A percentile compares a stretch with the other conserved stretches of the same genome.
Evolutionary conservation across 768 basidiomycete species (phyloP).

Genomic region (Kwoniella sp.): DNA sequence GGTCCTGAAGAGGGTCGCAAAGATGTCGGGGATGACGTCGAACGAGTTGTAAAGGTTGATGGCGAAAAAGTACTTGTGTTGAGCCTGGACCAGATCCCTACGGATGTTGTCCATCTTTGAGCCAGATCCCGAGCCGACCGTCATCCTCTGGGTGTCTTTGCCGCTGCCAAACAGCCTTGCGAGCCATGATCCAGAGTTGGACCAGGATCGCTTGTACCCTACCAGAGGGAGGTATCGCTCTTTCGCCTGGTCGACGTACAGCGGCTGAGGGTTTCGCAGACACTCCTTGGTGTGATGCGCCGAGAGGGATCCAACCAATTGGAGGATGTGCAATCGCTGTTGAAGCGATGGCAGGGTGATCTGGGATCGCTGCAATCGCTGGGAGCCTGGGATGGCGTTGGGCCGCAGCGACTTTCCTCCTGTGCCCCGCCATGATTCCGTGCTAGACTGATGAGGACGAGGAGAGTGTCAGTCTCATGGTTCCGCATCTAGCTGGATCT

Average conservation of each 20-base stretch:
- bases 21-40: constrained; percentile 95
- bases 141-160: constrained; percentile 26
- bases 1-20: constrained; percentile 90
- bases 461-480: background rate
- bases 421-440: constrained; percentile 34
- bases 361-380: constrained; percentile 35
- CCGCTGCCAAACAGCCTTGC: constrained; percentile 28
- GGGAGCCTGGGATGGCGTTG: constrained; percentile 31
- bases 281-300: constrained; percentile 92
- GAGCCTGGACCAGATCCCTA: constrained; percentile 50
- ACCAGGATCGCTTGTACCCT: constrained; percentile 62
- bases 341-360: constrained; percentile 65
- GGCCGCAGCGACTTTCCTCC: constrained; percentile 32
- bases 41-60: constrained; percentile 99
- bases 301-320: constrained; percentile 78
- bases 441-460: constrained; percentile 13
- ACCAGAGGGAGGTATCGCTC: constrained; percentile 81
- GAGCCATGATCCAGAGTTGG: constrained; percentile 33
- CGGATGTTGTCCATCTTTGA: constrained; percentile 31
- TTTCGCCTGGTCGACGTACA: constrained; percentile 76
- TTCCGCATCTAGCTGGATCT: background rate
- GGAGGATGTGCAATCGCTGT: constrained; percentile 79
- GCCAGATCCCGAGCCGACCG: constrained; percentile 6
- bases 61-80: constrained; percentile 98
- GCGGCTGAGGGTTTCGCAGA: constrained; percentile 73